Evolutionary conservation across 2,329 filamentous ascomycete genomes (phyloP), one percentile per base, ranked within the genome.

Genomic region (Fusarium tanahbumbuense): DNA sequence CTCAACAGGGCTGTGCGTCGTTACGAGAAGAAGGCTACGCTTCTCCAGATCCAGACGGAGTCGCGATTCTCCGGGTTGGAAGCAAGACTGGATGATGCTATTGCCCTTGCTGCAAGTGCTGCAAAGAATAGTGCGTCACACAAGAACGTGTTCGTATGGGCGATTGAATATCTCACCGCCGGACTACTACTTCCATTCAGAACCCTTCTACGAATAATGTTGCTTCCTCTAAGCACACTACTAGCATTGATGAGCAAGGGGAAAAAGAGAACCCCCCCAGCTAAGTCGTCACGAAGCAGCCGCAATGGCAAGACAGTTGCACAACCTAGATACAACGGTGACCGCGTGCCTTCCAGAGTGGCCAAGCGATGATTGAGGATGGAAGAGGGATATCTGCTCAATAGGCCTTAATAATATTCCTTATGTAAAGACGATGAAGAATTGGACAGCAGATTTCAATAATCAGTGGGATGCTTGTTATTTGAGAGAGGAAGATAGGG

Each of bases 1-100:
- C 83, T 98, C 32, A 96, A 94, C 73, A 90, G 95, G 49, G 94
- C 95, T 6, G 92, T 98, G 46, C 88, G 95, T 22, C 89, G 93
- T 37, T 97, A 97, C 75, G 95, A 98, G 82, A 98, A 97, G 81
- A 92, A 94, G 74, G 89, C 92, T 7, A 91, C 91, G 1, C 84
- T 94, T 10, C 87, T 94, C 28, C 87, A 92, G 12, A 86, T 91
- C 57, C 91, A 95, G 75, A 93, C 90, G 5, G 93, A 97, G 70
- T 87, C 89, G 11, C 88, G 92, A 25, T 87, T 98, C 61, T 86
- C 88, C 42, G 87, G 89, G 22, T 83, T 97, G 7, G 92, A 97
- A 69, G 83, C 84, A 1, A 86, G 91, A 37, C 80, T 97, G 16
- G 88, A 90, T 66, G 94, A 97, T 74, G 91, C 93, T 6, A 86